A percentile compares a stretch with the other conserved stretches of the same genome.
phyloP scores from a whole-genome alignment of 176 grass and related monocot species.

The Bothriochloa decipiens region DNA sequence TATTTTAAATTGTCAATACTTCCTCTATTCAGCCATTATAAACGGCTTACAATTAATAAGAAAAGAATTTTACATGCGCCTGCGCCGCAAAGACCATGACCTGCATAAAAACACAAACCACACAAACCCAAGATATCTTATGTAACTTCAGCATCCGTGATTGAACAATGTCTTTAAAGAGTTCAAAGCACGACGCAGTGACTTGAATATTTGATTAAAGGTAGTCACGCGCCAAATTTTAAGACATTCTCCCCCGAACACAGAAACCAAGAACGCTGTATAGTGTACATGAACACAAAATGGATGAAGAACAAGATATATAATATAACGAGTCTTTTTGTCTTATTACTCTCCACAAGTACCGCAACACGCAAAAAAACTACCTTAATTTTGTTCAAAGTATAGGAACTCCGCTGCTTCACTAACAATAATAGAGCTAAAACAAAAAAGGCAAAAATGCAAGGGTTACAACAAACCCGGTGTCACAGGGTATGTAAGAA shows the following conservation, averaged over 20 bases:
- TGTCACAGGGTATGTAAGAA: constrained; percentile 29
- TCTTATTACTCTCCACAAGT: constrained; percentile 52
- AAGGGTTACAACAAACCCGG: constrained; percentile 39
- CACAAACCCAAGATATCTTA: neutral
- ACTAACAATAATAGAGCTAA: constrained; percentile 34
- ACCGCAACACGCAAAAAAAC: neutral
- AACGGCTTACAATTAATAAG: too few species aligned
- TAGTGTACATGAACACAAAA: neutral
- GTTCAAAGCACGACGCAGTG: neutral
- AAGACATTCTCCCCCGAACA: neutral
- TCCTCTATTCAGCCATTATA: too few species aligned
- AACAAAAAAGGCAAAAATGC: neutral
- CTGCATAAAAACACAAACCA: neutral
- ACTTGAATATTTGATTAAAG: neutral
- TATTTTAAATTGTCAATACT: too few species aligned
- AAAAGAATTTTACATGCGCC: too few species aligned
- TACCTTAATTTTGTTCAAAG: constrained; percentile 38
- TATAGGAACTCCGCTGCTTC: constrained; percentile 39
- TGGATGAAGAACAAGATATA: neutral
- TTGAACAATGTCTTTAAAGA: neutral
- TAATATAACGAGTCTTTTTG: constrained; percentile 35
- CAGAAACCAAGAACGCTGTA: neutral
- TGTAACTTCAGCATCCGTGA: neutral
- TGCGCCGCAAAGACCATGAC: neutral
- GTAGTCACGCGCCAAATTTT: neutral